phyloP scores from a whole-genome alignment of 257 asterid species.

The Anisodus tanguticus region DNA sequence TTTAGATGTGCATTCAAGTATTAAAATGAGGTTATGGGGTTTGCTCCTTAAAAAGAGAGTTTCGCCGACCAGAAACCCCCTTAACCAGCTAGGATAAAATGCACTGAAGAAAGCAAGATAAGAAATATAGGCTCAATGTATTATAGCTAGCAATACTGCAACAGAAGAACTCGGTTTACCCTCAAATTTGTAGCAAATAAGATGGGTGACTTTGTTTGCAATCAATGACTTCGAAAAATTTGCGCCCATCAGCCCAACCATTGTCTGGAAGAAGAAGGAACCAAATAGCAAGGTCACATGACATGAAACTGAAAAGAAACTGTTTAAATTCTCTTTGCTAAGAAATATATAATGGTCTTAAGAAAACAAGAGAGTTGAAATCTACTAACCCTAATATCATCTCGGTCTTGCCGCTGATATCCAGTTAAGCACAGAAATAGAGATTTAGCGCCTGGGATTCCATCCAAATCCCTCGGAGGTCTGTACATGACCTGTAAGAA shows the following conservation, averaged over 20 bases:
- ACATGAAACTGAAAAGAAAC: background rate
- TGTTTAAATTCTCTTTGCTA: background rate
- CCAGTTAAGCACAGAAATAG: conserved; percentile 87
- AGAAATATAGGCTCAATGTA: background rate
- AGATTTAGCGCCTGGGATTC: conserved; percentile 81
- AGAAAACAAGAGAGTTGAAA: conserved; percentile 33
- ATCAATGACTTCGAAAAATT: conserved; percentile 78
- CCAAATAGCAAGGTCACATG: conserved; percentile 34
- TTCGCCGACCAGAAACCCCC: background rate
- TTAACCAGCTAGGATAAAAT: background rate
- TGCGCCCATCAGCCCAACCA: conserved; percentile 97
- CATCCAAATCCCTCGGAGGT: conserved; percentile 71
- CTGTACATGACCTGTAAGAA: conserved; percentile 68
- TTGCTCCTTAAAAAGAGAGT: background rate
- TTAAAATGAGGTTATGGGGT: background rate
- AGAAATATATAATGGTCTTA: background rate
- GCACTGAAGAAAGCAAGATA: conserved; percentile 10
- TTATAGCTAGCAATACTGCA: conserved; percentile 10
- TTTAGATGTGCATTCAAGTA: background rate
- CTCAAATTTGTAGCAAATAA: conserved; percentile 93
- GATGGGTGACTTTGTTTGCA: conserved; percentile 84
- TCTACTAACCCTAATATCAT: conserved; percentile 75
- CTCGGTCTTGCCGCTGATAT: conserved; percentile 71
- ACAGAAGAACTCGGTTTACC: conserved; percentile 50
- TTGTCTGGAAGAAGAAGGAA: conserved; percentile 52